A percentile compares a stretch with the other conserved stretches of the same genome.
phyloP scores from a whole-genome alignment of 2,329 filamentous ascomycete species.

The Cladophialophora psammophila region DNA sequence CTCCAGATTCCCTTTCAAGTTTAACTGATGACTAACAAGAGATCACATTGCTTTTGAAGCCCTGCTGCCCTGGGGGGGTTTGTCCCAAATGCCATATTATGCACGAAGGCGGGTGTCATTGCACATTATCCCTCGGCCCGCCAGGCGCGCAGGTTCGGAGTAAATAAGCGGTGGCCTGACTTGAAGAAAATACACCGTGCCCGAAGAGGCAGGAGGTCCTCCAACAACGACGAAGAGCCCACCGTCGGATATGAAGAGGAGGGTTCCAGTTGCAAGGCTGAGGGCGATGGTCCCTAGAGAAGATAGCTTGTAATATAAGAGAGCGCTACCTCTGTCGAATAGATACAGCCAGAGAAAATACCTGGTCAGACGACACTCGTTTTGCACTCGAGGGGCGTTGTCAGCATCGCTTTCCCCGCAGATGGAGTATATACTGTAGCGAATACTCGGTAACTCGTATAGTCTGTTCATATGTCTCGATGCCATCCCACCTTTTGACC shows the following conservation, averaged over 20 bases:
- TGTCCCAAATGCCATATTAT: neutral
- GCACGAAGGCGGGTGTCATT: conserved; percentile 1
- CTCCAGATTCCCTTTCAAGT: conserved; percentile 4
- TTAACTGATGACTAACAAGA: conserved; percentile 1
- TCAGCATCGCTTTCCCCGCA: conserved; percentile 2
- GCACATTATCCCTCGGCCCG: conserved; percentile 2
- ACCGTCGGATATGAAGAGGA: neutral
- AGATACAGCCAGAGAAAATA: neutral
- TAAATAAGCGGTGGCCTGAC: neutral
- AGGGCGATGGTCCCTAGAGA: neutral
- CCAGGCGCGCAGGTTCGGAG: neutral
- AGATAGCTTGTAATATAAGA: neutral
- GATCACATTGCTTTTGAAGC: conserved; percentile 1
- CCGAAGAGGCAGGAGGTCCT: neutral
- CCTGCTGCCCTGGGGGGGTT: neutral
- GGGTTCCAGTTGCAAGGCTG: neutral
- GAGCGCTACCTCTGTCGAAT: neutral
- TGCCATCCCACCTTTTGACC: neutral
- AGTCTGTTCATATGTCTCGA: neutral
- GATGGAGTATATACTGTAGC: neutral
- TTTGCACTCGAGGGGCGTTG: neutral
- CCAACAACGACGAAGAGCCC: neutral
- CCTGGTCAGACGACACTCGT: neutral
- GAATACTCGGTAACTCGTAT: neutral
- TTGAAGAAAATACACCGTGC: neutral